A percentile compares a stretch with the other conserved stretches of the same genome.
These are phyloP conservation scores for Agastache rugosa DNA, from an alignment of 257 asterid species.

Conservation along the genomic window DNA sequence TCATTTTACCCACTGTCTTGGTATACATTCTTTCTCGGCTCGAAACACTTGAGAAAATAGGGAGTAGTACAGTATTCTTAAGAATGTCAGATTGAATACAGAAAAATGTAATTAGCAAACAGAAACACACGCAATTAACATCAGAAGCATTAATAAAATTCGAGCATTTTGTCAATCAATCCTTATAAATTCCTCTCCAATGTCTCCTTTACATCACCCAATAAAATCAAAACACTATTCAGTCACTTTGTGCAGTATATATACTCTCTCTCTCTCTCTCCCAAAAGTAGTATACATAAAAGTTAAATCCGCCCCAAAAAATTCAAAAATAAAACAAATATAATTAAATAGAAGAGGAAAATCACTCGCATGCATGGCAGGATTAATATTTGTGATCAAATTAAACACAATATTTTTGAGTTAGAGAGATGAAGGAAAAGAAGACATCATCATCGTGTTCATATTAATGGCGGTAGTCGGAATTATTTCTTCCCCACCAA, in stretches of 20 bases:
- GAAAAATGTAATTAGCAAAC: background rate
- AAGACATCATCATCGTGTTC: conserved; percentile 51
- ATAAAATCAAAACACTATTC: conserved; percentile 30
- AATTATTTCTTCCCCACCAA: conserved; percentile 57
- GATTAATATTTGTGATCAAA: conserved; percentile 8
- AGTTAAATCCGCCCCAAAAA: conserved; percentile 38
- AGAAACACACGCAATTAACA: background rate
- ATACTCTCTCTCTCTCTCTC: conserved; percentile 34
- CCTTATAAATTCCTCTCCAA: conserved; percentile 31
- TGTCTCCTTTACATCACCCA: conserved; percentile 35
- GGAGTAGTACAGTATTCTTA: no score
- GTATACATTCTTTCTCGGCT: no score
- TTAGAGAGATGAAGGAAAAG: conserved; percentile 68
- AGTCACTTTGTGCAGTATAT: conserved; percentile 16
- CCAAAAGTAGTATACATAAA: conserved; percentile 31
- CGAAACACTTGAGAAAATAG: no score
- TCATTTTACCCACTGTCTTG: no score
- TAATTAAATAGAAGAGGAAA: conserved; percentile 35
- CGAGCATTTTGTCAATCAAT: conserved; percentile 4
- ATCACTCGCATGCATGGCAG: conserved; percentile 37
- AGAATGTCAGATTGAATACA: background rate
- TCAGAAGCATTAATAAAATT: background rate
- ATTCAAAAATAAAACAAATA: conserved; percentile 28
- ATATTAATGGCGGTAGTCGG: conserved; percentile 46
- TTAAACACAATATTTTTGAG: background rate